Conservation (phyloP, 2,329 filamentous ascomycete species). For the Rutstroemia sp. region DNA sequence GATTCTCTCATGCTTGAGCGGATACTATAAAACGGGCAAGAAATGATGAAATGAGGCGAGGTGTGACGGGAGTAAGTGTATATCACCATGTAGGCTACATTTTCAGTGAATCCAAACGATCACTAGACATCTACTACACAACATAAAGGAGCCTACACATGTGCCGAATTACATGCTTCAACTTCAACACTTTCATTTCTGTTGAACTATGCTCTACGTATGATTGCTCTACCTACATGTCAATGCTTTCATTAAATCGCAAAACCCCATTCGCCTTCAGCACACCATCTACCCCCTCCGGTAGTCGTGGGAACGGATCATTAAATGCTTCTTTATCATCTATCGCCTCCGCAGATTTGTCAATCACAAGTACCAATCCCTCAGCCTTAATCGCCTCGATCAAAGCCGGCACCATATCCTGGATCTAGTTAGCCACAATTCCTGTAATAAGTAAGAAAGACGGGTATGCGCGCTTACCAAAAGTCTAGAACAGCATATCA, state of each 20-base stretch:
- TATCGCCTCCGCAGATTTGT: constrained; percentile 56
- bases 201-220: background rate
- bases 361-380: constrained; percentile 83
- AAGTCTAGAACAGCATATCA: constrained; percentile 82
- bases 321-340: constrained; percentile 28
- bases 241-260: constrained; percentile 88
- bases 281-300: constrained; percentile 80
- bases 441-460: background rate
- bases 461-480: constrained; percentile 51
- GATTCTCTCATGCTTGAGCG: too few species aligned
- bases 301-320: constrained; percentile 53
- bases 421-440: constrained; percentile 19
- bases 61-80: too few species aligned
- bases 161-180: background rate
- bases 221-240: constrained; percentile 40
- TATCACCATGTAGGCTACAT: too few species aligned
- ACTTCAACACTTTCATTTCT: background rate
- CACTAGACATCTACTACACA: too few species aligned
- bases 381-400: constrained; percentile 92
- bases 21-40: too few species aligned
- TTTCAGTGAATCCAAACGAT: too few species aligned
- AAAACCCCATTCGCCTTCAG: constrained; percentile 81
- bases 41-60: too few species aligned
- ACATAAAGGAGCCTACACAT: too few species aligned
- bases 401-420: constrained; percentile 90